Evolutionary conservation across 1,284 basidiomycete species (phyloP), one percentile per base, ranked within the genome.

Genomic region (Leccinum pseudoinsigne): DNA sequence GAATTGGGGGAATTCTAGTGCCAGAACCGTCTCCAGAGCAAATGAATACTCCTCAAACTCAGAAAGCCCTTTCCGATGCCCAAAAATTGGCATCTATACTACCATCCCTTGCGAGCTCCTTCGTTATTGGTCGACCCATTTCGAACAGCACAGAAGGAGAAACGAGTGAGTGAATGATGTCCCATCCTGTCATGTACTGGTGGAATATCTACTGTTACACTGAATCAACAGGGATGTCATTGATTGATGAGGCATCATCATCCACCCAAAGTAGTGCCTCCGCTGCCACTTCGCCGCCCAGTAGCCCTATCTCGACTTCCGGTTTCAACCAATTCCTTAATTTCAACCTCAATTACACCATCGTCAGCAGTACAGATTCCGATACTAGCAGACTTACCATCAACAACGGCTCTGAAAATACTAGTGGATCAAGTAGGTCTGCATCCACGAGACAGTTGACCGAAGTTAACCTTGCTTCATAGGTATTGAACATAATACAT

Each of bases 401-500:
- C 6, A 66, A 60, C 5, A 59, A 56, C 31, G 8, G 26, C 0
- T 58, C 62, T 6, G 61, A 10, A 26, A 68, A n/a, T 55, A 55
- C 5, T 3, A 47, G 60, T 28, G 67, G 62, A 2, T 67, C 60
- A 5, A 34, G 65, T 68, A 58, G 0, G 68, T 61, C 18, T 53
- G 55, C 38, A n/a, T 26, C 9, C 11, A 23, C 0, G 12, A 18
- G 14, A 42, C 7, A 23, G n/a, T 1, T 23, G 5, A 12, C 18
- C 2, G 1, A 38, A 7, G 9, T 23, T 57, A 31, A 57, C 23
- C 42, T 11, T 28, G 26, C 26, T n/a, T n/a, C n/a, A n/a, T n/a
- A n/a, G 40, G 8, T 34, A 18, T 7, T 1, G 8, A 26, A 2
- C 23, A 28, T 28, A 28, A 28, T 28, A 7, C 26, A 28, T 28